These are phyloP conservation scores for Globisporangium nodosum DNA, from an alignment of 352 stramenopile species.

Conservation along the genomic window DNA sequence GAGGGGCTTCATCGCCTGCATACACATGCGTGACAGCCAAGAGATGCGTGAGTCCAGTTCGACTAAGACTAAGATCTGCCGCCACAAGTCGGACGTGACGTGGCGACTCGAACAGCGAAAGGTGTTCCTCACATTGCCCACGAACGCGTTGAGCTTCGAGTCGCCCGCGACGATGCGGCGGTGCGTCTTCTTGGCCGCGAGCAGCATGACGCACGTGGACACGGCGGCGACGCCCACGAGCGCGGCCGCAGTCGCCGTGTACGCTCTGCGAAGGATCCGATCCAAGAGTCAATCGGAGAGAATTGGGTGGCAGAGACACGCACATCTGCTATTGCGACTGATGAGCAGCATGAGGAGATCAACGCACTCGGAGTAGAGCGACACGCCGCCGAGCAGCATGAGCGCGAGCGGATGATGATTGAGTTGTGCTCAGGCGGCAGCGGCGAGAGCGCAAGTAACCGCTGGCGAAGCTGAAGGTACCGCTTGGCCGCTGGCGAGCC, in stretches of 20 bases:
- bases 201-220: slow-evolving; percentile 4
- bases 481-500: no score
- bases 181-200: slow-evolving; percentile 5
- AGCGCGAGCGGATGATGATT: neutral
- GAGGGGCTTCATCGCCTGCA: neutral
- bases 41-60: neutral
- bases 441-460: no score
- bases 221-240: slow-evolving; percentile 4
- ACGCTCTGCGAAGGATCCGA: neutral
- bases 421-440: no score
- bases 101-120: neutral
- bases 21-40: neutral
- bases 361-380: neutral
- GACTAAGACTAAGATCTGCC: neutral
- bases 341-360: neutral
- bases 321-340: neutral
- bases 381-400: neutral
- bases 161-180: slow-evolving; percentile 13
- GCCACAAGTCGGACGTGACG: neutral
- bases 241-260: neutral
- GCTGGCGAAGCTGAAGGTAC: no score
- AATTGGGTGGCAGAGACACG: neutral
- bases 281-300: neutral
- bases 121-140: slow-evolving; percentile 1
- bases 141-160: slow-evolving; percentile 11